A percentile compares a stretch with the other conserved stretches of the same genome.
Evolutionary conservation across 495 filamentous ascomycete species (phyloP).

Genomic region (Penicillium cataractarum): DNA sequence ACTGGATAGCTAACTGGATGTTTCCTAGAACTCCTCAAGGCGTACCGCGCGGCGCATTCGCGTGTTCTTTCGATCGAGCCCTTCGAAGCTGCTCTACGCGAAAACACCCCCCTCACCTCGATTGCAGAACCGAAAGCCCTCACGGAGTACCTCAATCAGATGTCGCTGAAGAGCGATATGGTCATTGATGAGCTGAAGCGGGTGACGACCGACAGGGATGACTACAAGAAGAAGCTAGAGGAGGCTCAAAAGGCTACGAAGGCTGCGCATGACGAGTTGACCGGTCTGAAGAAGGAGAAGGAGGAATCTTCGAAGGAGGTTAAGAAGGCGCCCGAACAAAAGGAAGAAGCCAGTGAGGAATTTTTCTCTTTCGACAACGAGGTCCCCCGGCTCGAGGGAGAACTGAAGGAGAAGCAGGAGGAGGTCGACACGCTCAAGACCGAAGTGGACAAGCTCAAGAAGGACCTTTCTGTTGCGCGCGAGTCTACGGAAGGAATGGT

Average conservation of each 20-base stretch:
- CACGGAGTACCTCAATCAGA: constrained; percentile 91
- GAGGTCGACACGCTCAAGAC: constrained; percentile 68
- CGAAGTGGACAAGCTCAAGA: constrained; percentile 59
- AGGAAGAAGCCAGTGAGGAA: constrained; percentile 64
- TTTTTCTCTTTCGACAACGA: constrained; percentile 89
- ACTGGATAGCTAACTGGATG: background rate
- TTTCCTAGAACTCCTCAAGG: constrained; percentile 76
- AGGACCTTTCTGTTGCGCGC: constrained; percentile 57
- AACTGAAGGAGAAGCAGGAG: constrained; percentile 62
- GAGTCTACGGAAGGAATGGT: constrained; percentile 69
- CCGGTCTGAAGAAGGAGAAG: constrained; percentile 49
- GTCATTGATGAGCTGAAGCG: constrained; percentile 91
- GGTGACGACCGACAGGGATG: constrained; percentile 78
- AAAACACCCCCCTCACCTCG: constrained; percentile 86
- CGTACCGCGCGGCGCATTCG: constrained; percentile 87
- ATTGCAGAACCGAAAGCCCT: constrained; percentile 84
- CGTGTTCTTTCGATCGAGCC: constrained; percentile 83
- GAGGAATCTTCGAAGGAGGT: constrained; percentile 29
- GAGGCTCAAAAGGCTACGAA: constrained; percentile 68
- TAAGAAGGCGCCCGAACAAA: constrained; percentile 28
- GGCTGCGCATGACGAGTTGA: constrained; percentile 56
- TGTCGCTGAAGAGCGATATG: constrained; percentile 85
- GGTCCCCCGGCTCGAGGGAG: constrained; percentile 64
- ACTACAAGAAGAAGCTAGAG: constrained; percentile 73
- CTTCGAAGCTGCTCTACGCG: constrained; percentile 86